These are phyloP conservation scores for Cordyceps javanica DNA, from an alignment of 2,329 filamentous ascomycete species.

Conservation along the genomic window DNA sequence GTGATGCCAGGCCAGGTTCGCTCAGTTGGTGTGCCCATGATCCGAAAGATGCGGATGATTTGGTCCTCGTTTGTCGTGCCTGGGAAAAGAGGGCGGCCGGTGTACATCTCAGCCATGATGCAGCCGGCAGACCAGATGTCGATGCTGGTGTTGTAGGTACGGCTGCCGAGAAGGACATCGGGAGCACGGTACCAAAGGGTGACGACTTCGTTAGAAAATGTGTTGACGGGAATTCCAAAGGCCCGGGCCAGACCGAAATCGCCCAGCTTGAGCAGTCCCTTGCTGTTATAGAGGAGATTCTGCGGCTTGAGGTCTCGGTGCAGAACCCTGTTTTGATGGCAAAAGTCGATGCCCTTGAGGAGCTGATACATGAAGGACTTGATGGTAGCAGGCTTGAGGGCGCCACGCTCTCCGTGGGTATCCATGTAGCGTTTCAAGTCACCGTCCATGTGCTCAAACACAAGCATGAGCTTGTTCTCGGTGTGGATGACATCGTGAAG, in stretches of 20 bases:
- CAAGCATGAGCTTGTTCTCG: slow-evolving; percentile 99
- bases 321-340: slow-evolving; percentile 92
- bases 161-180: slow-evolving; percentile 85
- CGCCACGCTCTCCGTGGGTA: slow-evolving; percentile 79
- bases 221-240: slow-evolving; percentile 96
- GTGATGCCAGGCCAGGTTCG: slow-evolving; percentile 93
- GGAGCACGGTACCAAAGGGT: slow-evolving; percentile 97
- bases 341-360: slow-evolving; percentile 91
- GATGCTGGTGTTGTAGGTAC: slow-evolving; percentile 99
- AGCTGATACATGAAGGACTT: slow-evolving; percentile 99
- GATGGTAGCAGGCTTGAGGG: slow-evolving; percentile 82
- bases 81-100: slow-evolving; percentile 88
- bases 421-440: slow-evolving; percentile 99
- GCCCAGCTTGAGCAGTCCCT: slow-evolving; percentile 83
- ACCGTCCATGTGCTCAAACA: slow-evolving; percentile 98
- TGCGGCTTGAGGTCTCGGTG: slow-evolving; percentile 95
- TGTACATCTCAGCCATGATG: slow-evolving; percentile 99
- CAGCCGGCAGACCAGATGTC: slow-evolving; percentile 99
- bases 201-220: slow-evolving; percentile 96
- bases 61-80: slow-evolving; percentile 98
- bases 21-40: slow-evolving; percentile 97
- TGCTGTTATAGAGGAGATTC: slow-evolving; percentile 90
- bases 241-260: slow-evolving; percentile 92
- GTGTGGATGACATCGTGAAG: slow-evolving; percentile 99
- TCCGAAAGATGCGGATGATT: slow-evolving; percentile 90